These are phyloP conservation scores for Martiniozyma abietophila DNA, from an alignment of 805 yeast species.

Conservation along the genomic window DNA sequence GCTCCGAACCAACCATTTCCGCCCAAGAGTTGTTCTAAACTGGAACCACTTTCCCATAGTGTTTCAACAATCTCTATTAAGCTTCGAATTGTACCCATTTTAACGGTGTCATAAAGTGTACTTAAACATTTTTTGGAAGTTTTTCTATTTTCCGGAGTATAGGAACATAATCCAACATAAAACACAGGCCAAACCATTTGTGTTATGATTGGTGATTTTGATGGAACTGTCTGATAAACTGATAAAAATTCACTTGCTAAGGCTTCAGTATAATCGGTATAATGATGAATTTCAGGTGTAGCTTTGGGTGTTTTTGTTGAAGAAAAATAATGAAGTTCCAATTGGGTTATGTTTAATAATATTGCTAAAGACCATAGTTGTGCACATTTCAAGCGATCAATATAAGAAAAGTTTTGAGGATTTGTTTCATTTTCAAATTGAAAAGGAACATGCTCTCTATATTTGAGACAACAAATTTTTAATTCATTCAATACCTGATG, in stretches of 20 bases:
- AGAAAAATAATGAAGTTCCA: slow-evolving; percentile 9
- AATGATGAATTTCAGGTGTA: slow-evolving; percentile 9
- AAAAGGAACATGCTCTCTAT: slow-evolving; percentile 38
- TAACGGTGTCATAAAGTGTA: slow-evolving; percentile 36
- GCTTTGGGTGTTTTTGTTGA: not conserved
- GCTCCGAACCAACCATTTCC: slow-evolving; percentile 39
- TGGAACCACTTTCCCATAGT: slow-evolving; percentile 37
- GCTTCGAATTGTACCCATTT: slow-evolving; percentile 45
- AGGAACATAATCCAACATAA: slow-evolving; percentile 38
- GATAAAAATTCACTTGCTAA: slow-evolving; percentile 37
- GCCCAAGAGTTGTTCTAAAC: slow-evolving; percentile 34
- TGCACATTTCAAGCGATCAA: slow-evolving; percentile 38
- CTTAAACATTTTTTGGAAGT: slow-evolving; percentile 29
- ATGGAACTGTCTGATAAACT: slow-evolving; percentile 36
- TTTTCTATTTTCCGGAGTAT: slow-evolving; percentile 25
- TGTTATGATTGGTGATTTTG: slow-evolving; percentile 39
- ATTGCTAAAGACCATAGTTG: slow-evolving; percentile 46
- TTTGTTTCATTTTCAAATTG: slow-evolving; percentile 16
- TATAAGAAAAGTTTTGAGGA: slow-evolving; percentile 25
- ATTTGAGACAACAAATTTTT: slow-evolving; percentile 22
- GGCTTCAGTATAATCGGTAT: slow-evolving; percentile 23
- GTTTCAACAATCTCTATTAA: slow-evolving; percentile 33
- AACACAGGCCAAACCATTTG: slow-evolving; percentile 60
- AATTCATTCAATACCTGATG: slow-evolving; percentile 4
- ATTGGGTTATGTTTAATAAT: slow-evolving; percentile 6